Conservation (phyloP, 2,329 filamentous ascomycete genomes). For the Venturia aucupariae region DNA sequence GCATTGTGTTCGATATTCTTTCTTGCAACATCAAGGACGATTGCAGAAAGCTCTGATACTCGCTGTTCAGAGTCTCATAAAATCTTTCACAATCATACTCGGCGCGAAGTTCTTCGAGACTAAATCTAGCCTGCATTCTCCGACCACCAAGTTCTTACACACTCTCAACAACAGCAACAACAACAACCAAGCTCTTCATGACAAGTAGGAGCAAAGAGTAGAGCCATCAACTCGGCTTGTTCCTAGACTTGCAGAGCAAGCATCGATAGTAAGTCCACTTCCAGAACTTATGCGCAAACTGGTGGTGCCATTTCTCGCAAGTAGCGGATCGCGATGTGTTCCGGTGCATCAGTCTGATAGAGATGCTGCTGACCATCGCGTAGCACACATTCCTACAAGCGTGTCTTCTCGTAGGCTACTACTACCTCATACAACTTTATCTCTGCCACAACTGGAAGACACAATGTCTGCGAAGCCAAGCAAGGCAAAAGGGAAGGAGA, state of each 20-base stretch:
- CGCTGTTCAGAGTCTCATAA: not conserved
- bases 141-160: not conserved
- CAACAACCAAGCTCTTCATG: not conserved
- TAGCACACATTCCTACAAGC: not conserved
- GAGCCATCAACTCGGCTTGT: not conserved
- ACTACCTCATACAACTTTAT: not conserved
- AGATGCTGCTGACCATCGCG: not conserved
- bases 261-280: not conserved
- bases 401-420: not conserved
- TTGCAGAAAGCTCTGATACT: not conserved
- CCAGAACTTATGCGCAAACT: not conserved
- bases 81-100: not conserved
- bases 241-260: not conserved
- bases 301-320: not conserved
- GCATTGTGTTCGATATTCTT: not conserved
- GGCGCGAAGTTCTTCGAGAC: not conserved
- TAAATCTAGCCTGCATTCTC: not conserved
- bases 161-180: not conserved
- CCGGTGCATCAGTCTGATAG: not conserved
- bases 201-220: not conserved
- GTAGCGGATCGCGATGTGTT: not conserved
- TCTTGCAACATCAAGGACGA: not conserved
- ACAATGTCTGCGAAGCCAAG: not conserved
- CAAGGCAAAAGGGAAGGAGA: not conserved
- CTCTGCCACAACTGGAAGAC: not conserved